Conservation (phyloP, 2,329 filamentous ascomycete species). For the Teratosphaeriaceae sp. region DNA sequence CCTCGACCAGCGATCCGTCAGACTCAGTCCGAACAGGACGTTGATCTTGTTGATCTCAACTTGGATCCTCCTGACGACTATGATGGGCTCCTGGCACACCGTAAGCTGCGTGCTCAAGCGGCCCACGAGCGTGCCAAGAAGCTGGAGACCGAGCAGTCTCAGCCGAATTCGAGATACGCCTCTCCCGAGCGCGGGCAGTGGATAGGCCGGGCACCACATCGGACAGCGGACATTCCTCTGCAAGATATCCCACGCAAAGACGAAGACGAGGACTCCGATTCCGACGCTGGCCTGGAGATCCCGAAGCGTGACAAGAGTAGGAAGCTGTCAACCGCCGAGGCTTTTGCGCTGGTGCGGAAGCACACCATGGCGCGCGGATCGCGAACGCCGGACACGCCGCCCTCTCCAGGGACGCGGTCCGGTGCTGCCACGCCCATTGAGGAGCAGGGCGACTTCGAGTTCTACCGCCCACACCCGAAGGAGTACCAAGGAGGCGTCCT, state of each 20-base stretch:
- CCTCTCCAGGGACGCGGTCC: slow-evolving; percentile 33
- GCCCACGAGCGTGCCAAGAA: slow-evolving; percentile 31
- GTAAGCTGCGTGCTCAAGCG: slow-evolving; percentile 21
- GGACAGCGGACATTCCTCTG: slow-evolving; percentile 22
- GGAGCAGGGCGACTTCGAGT: slow-evolving; percentile 47
- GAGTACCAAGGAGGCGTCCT: slow-evolving; percentile 69
- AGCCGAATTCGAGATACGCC: slow-evolving; percentile 22
- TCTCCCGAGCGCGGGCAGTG: slow-evolving; percentile 19
- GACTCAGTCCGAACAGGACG: slow-evolving; percentile 11
- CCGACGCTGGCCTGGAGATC: slow-evolving; percentile 6
- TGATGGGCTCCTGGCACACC: slow-evolving; percentile 12
- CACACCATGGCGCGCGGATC: slow-evolving; percentile 26
- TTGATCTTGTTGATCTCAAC: slow-evolving; percentile 14
- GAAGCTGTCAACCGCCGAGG: slow-evolving; percentile 32
- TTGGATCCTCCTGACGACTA: slow-evolving; percentile 19
- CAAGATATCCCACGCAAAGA: slow-evolving; percentile 24
- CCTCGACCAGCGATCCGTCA: slow-evolving; percentile 26
- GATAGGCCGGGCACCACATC: slow-evolving; percentile 6
- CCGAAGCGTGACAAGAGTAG: slow-evolving; percentile 6
- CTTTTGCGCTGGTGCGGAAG: slow-evolving; percentile 37
- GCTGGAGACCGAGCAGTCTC: slow-evolving; percentile 24
- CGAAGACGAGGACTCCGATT: slow-evolving; percentile 23
- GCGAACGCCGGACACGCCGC: slow-evolving; percentile 11
- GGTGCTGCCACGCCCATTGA: slow-evolving; percentile 43
- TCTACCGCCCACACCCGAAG: slow-evolving; percentile 60